Evolutionary conservation across 257 asterid species (phyloP), one percentile per base, ranked within the genome.

Genomic region (Jasminum sambac): DNA sequence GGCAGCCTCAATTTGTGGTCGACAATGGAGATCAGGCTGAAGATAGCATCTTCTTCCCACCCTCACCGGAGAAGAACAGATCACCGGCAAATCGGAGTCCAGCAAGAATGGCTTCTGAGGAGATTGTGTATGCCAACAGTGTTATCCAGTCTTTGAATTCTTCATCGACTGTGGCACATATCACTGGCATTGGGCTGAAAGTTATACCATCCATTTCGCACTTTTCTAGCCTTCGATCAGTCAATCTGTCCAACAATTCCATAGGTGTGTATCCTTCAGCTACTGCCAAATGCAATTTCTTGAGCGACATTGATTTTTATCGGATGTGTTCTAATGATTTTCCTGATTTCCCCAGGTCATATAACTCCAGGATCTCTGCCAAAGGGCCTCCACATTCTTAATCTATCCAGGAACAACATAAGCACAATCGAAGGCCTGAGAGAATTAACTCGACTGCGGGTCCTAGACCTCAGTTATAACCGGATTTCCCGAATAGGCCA

Each of bases 381-480:
- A 30, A 85, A 83, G 82, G 93, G 97, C 68, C 95, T 92, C 59
- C 98, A 92, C 63, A 69, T 80, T 73, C 92, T 92, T 66, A 78
- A 90, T 66, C 67, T 92, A 72, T 87, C 98, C 24, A 88, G 79
- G 80, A 92, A 92, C 89, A 87, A 87, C 84, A 92, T 92, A 66
- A 72, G 66, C 70, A 66, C 88, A 11, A 88, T 87, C 52, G 97
- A 88, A 79, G 97, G 98, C 23, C 84, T 92, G 72, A 79, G 93
- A 73, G 98, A 92, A 38, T 64, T 90, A 81, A 83, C 92, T 25
- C 85, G 88, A 37, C 72, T 92, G n/a, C 85, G 97, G 11, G 82
- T 88, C 26, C 90, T 92, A 43, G 92, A 92, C 74, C 89, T 92
- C 78, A 92, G 97, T 71, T 88, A 92, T 82, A 92, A 90, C 76